Base-by-base conservation (phyloP, 257 asterid species). In the Lavandula angustifolia region DNA sequence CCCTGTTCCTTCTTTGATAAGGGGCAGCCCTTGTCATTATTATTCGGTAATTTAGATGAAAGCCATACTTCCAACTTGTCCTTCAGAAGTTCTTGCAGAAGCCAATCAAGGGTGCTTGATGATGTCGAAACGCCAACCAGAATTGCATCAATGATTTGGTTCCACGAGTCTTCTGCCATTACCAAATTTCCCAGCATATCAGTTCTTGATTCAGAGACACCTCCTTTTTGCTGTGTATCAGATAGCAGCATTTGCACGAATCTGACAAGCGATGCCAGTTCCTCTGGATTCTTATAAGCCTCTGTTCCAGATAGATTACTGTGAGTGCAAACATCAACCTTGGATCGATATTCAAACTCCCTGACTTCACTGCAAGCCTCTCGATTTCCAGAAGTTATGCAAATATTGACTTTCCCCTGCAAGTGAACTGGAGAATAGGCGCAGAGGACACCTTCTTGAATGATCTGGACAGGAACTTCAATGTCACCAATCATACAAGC, bases 1-100 rank as follows among this genome's bases (percentile, higher is more conserved):
- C 98, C 96, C 84, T 88, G 99, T 75, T 94, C 96, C 73, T 90
- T 86, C 82, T 80, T 90, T 35, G 98, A 80, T 62, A 90, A 76
- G 62, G 71, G 73, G 69, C 81, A 78, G 38, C 43, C 76, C 50
- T 67, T 22, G 27, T 22, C 69, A 71, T 77, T 73, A 68, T 46
- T 70, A 52, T 59, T 60, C 13, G 62, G 80, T 66, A 74, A 73
- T 75, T 81, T 86, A 40, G 85, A 84, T 18, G 84, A 79, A 56
- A 94, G 83, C 99, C 99, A 90, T 58, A 32, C 72, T 67, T 74
- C 85, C 64, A 90, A 71, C 80, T 85, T 90, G 81, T 90, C 92
- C 76, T 87, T 94, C 54, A 94, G 69, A 75, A 90, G 91, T 79
- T 94, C 95, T 76, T 82, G 85, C 60, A 94, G 83, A 60, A 94